Percentiles rank a stretch among this genome's conserved stretches.
Conservation (phyloP, 495 filamentous ascomycete species). For the Massariosphaeria phaeospora region DNA sequence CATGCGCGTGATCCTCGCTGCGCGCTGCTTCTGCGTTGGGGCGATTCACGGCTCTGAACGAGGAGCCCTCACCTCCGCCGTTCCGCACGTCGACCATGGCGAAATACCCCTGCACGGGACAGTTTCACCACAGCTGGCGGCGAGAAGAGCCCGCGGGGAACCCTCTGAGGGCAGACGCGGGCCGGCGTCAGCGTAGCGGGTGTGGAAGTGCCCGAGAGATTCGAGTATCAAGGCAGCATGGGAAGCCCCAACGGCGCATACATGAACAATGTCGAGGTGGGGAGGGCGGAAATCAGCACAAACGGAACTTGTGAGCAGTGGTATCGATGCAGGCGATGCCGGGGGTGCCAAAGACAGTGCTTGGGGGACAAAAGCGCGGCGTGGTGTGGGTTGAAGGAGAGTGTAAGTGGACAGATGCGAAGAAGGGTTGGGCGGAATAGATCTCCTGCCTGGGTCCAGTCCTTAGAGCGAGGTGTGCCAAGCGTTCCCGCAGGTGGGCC, state of each 20-base stretch:
- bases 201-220: conserved; percentile 16
- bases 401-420: conserved; percentile 19
- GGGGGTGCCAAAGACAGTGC: neutral
- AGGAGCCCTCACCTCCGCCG: conserved; percentile 31
- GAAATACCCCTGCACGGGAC: conserved; percentile 17
- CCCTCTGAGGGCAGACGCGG: conserved; percentile 20
- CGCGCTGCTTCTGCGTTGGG: conserved; percentile 22
- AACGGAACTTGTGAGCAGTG: neutral
- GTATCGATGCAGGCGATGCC: conserved; percentile 25
- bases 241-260: conserved; percentile 25
- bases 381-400: conserved; percentile 10
- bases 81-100: conserved; percentile 34
- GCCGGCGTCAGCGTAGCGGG: conserved; percentile 27
- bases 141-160: conserved; percentile 3
- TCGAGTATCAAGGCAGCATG: conserved; percentile 34
- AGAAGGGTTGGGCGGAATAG: conserved; percentile 14
- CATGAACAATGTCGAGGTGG: conserved; percentile 18
- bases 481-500: neutral
- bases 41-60: conserved; percentile 28
- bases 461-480: too few relatives aligned
- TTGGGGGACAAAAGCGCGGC: conserved; percentile 1
- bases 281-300: conserved; percentile 6
- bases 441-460: conserved; percentile 12
- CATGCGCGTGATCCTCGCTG: conserved; percentile 24
- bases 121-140: conserved; percentile 12